Base-by-base conservation (phyloP, 805 yeast genomes). In the Brettanomyces naardenensis region DNA sequence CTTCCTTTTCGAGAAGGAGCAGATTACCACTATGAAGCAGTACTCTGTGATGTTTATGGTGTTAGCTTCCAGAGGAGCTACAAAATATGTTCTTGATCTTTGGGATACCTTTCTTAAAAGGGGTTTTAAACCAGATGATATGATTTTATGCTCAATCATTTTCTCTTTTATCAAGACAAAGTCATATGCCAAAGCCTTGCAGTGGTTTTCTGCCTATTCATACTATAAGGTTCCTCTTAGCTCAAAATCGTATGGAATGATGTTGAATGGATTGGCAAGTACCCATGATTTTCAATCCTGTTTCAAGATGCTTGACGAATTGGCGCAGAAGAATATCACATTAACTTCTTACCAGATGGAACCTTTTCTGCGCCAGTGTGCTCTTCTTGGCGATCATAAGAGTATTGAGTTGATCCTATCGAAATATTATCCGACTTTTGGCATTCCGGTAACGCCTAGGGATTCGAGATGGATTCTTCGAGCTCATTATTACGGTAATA, bases 21-120 rank as follows among this genome's bases (percentile, higher is more conserved):
- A 70, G 30, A 55, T 73, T 19, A 83, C 84, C 1, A 66, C 67
- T 34, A 31, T 38, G 15, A 31, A 34, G 5, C 85, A 81, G 46
- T 82, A 81, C 51, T 65, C 71, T 3, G 68, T 75, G 14, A 76
- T 80, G 10, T 77, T 83, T 71, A 58, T 64, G 37, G 75, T 82
- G 0, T 58, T 83, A 42, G 78, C 84, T 62, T 25, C 79, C 74
- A 7, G 75, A 72, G 45, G 56, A 49, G 29, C 66, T 54, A 28
- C 70, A 66, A 51, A 76, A 72, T 40, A 50, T 19, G 32, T 51
- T 3, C 19, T 49, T 15, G 49, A 51, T 9, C 35, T 57, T 13
- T 83, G 40, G 80, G 66, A 56, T 42, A 59, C n/a, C 70, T 73
- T 48, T 48, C 33, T 59, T 4, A 55, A 62, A 36, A 61, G 78